These are phyloP conservation scores for Aspergillus piperis DNA, from an alignment of 2,329 filamentous ascomycete genomes.

Conservation along the genomic window DNA sequence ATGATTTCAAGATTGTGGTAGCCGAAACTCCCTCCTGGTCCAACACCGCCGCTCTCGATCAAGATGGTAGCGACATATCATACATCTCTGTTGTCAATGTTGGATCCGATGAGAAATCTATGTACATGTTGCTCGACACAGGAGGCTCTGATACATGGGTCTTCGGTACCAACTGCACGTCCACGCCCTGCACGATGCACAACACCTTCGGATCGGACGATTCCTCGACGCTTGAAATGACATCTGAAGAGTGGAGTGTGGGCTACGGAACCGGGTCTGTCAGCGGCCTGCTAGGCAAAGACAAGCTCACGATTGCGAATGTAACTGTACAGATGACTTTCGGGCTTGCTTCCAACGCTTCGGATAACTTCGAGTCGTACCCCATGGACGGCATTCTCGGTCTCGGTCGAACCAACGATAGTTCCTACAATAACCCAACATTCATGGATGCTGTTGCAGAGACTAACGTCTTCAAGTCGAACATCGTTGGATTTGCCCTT, in stretches of 20 bases:
- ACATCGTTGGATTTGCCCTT: constrained; percentile 71
- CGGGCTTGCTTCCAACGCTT: constrained; percentile 71
- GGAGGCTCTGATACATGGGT: constrained; percentile 74
- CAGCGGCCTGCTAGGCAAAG: constrained; percentile 64
- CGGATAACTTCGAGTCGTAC: constrained; percentile 72
- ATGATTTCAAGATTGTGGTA: constrained; percentile 49
- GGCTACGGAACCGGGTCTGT: constrained; percentile 78
- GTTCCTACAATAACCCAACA: constrained; percentile 56
- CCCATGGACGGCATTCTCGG: constrained; percentile 88
- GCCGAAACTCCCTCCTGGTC: constrained; percentile 42
- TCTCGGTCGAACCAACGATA: constrained; percentile 64
- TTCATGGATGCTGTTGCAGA: constrained; percentile 65
- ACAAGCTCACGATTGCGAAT: constrained; percentile 67
- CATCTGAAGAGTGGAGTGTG: constrained; percentile 61
- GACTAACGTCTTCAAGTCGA: constrained; percentile 60
- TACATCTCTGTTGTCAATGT: constrained; percentile 56
- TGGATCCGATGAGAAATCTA: constrained; percentile 52
- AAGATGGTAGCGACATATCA: constrained; percentile 57
- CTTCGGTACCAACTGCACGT: constrained; percentile 70
- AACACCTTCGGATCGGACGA: constrained; percentile 66
- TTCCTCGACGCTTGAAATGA: constrained; percentile 64
- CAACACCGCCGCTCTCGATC: constrained; percentile 54
- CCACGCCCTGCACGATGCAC: constrained; percentile 67
- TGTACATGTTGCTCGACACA: constrained; percentile 58
- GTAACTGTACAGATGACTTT: constrained; percentile 67